A percentile compares a stretch with the other conserved stretches of the same genome.
Conservation (phyloP, 2,329 filamentous ascomycete genomes). For the Elsinoe arachidis region DNA sequence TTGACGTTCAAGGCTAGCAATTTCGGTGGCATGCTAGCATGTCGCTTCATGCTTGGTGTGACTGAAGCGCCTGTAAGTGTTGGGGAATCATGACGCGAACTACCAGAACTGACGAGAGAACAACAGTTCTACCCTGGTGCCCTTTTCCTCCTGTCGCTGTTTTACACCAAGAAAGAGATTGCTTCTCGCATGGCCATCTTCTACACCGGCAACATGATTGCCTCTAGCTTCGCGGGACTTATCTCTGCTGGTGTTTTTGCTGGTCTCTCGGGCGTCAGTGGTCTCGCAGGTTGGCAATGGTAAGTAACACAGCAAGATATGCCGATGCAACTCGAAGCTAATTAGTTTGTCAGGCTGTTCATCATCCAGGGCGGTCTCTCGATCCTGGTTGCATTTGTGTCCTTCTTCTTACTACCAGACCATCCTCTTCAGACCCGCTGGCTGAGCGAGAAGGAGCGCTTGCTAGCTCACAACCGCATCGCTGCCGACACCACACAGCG, state of each 20-base stretch:
- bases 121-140: constrained; percentile 23
- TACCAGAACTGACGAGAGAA: background rate
- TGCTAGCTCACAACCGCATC: constrained; percentile 4
- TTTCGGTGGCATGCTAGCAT: constrained; percentile 9
- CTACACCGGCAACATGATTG: constrained; percentile 33
- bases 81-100: background rate
- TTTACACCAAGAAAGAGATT: constrained; percentile 32
- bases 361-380: constrained; percentile 33
- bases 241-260: constrained; percentile 31
- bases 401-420: constrained; percentile 40
- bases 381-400: constrained; percentile 16
- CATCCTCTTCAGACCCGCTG: constrained; percentile 43
- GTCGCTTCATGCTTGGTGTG: constrained; percentile 7
- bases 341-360: constrained; percentile 26
- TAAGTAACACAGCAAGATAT: background rate
- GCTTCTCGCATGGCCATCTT: constrained; percentile 31
- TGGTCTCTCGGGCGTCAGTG: constrained; percentile 31
- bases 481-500: constrained; percentile 18
- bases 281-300: constrained; percentile 36
- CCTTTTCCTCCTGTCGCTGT: constrained; percentile 28
- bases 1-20: constrained; percentile 7
- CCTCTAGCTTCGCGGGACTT: constrained; percentile 35
- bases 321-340: constrained; percentile 9
- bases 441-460: constrained; percentile 19
- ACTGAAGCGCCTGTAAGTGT: constrained; percentile 25